Conservation (phyloP, 129 eudicot genomes). For the Oenanthe sinensis region DNA sequence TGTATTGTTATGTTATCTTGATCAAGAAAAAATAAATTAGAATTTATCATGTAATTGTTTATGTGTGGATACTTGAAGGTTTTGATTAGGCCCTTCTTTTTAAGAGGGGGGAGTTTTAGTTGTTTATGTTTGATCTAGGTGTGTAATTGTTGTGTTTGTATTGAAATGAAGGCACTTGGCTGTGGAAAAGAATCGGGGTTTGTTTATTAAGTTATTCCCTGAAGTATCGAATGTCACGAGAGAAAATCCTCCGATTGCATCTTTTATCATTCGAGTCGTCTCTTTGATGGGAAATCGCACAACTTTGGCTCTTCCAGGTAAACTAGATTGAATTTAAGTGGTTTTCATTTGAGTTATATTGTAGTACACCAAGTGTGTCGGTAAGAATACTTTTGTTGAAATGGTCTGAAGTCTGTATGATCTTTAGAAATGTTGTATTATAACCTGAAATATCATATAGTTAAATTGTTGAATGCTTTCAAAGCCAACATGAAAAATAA, state of each 20-base stretch:
- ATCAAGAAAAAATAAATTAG: background rate
- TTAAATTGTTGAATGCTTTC: background rate
- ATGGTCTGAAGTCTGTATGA: background rate
- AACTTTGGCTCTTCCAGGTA: slow-evolving; percentile 87
- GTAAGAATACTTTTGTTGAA: background rate
- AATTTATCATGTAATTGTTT: background rate
- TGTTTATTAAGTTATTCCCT: slow-evolving; percentile 66
- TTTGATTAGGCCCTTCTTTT: no score
- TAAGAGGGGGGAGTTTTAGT: background rate
- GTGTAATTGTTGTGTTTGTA: background rate
- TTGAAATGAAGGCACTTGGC: slow-evolving; percentile 67
- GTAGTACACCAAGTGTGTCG: background rate
- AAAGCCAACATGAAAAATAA: background rate
- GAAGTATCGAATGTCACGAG: slow-evolving; percentile 60
- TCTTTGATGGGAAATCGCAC: slow-evolving; percentile 70
- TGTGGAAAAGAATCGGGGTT: slow-evolving; percentile 70
- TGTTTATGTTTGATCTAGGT: background rate
- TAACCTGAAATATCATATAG: background rate
- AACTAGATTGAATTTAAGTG: background rate
- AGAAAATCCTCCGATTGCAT: slow-evolving; percentile 85
- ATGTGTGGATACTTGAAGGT: background rate
- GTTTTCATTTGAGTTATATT: background rate
- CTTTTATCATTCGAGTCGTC: slow-evolving; percentile 64
- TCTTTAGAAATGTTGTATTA: background rate
- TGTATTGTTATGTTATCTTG: background rate